These are phyloP conservation scores for Saturnispora gosingensis DNA, from an alignment of 805 yeast genomes.

Conservation along the genomic window DNA sequence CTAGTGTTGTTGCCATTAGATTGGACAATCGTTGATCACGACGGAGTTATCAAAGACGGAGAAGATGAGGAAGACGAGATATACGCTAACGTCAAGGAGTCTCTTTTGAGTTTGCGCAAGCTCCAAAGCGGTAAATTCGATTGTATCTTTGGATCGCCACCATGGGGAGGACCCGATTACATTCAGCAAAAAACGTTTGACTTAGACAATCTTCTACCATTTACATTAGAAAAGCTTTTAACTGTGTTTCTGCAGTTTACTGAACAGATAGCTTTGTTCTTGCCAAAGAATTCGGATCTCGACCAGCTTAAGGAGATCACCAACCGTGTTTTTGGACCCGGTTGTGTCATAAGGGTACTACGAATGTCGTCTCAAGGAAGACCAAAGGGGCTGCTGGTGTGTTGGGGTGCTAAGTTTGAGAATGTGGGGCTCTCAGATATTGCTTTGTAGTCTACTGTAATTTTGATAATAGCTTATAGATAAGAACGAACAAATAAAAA, in stretches of 20 bases:
- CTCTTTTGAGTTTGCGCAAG: neutral
- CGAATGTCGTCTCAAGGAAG: constrained; percentile 24
- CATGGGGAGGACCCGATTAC: constrained; percentile 80
- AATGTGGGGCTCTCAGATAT: constrained; percentile 8
- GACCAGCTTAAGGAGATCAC: constrained; percentile 43
- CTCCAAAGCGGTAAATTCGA: constrained; percentile 29
- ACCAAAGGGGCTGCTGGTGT: constrained; percentile 45
- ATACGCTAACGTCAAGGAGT: constrained; percentile 5
- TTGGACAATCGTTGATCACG: constrained; percentile 6
- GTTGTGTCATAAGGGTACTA: constrained; percentile 9
- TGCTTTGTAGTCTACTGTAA: neutral
- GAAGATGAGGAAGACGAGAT: neutral
- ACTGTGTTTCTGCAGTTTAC: constrained; percentile 32
- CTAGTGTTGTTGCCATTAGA: constrained; percentile 8
- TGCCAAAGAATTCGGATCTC: constrained; percentile 51
- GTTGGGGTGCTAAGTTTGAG: constrained; percentile 47
- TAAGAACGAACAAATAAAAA: neutral
- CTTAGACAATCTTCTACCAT: constrained; percentile 36
- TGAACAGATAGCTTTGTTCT: constrained; percentile 44
- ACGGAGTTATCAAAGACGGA: neutral
- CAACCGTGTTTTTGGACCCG: constrained; percentile 32
- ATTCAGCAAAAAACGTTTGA: constrained; percentile 34
- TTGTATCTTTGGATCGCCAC: constrained; percentile 64
- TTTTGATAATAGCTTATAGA: neutral
- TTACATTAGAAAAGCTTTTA: constrained; percentile 36